Evolutionary conservation across 306 rosid genomes (phyloP), one percentile per base, ranked within the genome.

Genomic region (Ceratonia siliqua): DNA sequence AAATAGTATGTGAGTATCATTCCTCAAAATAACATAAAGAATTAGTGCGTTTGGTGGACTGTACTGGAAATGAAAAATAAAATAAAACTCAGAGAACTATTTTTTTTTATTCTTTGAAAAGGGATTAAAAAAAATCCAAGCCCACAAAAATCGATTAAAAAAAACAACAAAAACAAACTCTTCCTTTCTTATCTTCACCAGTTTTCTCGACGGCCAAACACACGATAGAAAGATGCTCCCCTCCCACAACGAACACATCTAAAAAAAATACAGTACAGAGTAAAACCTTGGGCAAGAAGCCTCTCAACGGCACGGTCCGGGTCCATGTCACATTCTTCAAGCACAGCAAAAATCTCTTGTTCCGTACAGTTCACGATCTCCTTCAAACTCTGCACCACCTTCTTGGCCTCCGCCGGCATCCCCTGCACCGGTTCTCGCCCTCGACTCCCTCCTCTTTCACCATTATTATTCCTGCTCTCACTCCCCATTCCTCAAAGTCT

Each of bases 211-310:
- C 61, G 62, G 21, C 46, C 38, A 69, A 75, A 53, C 20, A 24
- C 67, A 62, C 20, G 48, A 41, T 24, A n/a, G 28, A 5, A 21
- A 3, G n/a, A 66, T 2, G 36, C 46, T 78, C 68, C 70, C 18
- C 49, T 38, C 43, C 66, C 61, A 78, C 28, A 46, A 54, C 2
- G 2, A 67, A 46, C 41, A 3, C 53, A 67, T 38, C 24, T 7
- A 36, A 69, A 8, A 12, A 12, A 62, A 63, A 69, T 38, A 42
- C 42, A 38, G 27, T 15, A 33, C 36, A 45, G 35, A 15, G n/a
- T 17, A 76, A 54, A 68, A 84, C 87, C 85, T 84, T 80, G 85
- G 50, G 85, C 27, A 10, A 84, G 80, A 53, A 80, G 87, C 75
- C 27, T 80, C 50, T 84, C 74, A 14, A 69, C 62, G 14, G 62